Evolutionary conservation across 306 rosid genomes (phyloP).

Genomic region (Comarum palustre): DNA sequence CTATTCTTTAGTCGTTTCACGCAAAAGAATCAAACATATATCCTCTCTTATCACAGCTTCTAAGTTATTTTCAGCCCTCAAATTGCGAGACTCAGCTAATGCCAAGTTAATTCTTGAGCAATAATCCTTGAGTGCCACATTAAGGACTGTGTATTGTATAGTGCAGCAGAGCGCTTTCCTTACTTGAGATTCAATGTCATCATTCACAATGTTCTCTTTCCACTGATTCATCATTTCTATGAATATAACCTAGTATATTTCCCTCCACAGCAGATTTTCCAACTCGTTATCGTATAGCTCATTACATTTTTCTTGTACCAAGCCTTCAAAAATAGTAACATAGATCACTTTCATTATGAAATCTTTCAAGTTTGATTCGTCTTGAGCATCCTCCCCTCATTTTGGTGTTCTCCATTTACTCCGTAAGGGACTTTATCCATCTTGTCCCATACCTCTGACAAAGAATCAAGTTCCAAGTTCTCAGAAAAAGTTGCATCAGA

Average conservation of each 20-base stretch:
- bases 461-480: slow-evolving; percentile 21
- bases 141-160: slow-evolving; percentile 32
- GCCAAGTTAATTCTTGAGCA: slow-evolving; percentile 19
- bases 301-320: slow-evolving; percentile 20
- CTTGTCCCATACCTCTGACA: slow-evolving; percentile 36
- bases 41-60: slow-evolving; percentile 39
- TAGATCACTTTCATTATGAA: slow-evolving; percentile 27
- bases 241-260: slow-evolving; percentile 26
- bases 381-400: slow-evolving; percentile 30
- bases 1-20: slow-evolving; percentile 37
- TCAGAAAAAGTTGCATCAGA: slow-evolving; percentile 15
- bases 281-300: slow-evolving; percentile 28
- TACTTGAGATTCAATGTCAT: slow-evolving; percentile 35
- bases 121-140: slow-evolving; percentile 30
- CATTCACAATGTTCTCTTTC: slow-evolving; percentile 37
- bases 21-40: slow-evolving; percentile 30
- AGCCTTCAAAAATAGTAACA: slow-evolving; percentile 27
- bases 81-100: slow-evolving; percentile 9
- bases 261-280: slow-evolving; percentile 40
- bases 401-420: slow-evolving; percentile 20
- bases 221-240: slow-evolving; percentile 40
- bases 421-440: slow-evolving; percentile 28
- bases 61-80: slow-evolving; percentile 20
- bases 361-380: slow-evolving; percentile 25
- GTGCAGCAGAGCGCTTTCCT: slow-evolving; percentile 41